Base-by-base conservation (phyloP, 306 rosid genomes). In the Inga leiocalycina region DNA sequence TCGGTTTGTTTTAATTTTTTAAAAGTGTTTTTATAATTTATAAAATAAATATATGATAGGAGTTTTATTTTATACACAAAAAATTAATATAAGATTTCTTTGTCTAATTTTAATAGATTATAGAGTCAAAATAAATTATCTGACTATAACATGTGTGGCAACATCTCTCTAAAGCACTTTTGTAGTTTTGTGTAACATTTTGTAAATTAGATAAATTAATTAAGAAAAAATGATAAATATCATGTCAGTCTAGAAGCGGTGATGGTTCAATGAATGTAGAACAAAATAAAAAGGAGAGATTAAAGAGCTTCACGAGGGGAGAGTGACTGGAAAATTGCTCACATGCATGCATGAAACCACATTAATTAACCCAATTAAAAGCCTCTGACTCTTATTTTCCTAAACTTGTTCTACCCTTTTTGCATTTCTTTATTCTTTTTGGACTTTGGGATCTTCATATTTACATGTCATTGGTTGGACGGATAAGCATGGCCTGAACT, bases 301-400 rank as follows among this genome's bases (percentile, higher is more conserved):
- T 15, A 0, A 6, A 24, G 35, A 45, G 39, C 76, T 27, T 72
- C 76, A 72, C 59, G 76, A 45, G 76, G 46, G 39, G 39, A 46
- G 45, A 34, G 76, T 46, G 76, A 46, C 1, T 44, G 20, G 22
- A 72, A 13, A 13, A 46, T 45, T 72, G 59, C 22, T 72, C 76
- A 70, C 75, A 44, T 71, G 56, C 54, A 22, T 71, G 75, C 52
- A 71, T 71, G 54, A n/a, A 44, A 30, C 20, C 30, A 69, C 19
- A 9, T 35, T 16, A 35, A 17, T 8, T 5, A 57, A 56, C 30
- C 1, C n/a, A 70, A 27, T 41, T 19, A 70, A 20, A 20, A 70
- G n/a, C n/a, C 20, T 16, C 59, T 12, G 73, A 14, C 19, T 68
- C 73, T 70, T 41, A 52, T 41, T 39, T 41, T 69, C 74, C 72